A percentile compares a stretch with the other conserved stretches of the same genome.
phyloP scores from a whole-genome alignment of 2,329 filamentous ascomycete species.

The Clarireedia homoeocarpa region DNA sequence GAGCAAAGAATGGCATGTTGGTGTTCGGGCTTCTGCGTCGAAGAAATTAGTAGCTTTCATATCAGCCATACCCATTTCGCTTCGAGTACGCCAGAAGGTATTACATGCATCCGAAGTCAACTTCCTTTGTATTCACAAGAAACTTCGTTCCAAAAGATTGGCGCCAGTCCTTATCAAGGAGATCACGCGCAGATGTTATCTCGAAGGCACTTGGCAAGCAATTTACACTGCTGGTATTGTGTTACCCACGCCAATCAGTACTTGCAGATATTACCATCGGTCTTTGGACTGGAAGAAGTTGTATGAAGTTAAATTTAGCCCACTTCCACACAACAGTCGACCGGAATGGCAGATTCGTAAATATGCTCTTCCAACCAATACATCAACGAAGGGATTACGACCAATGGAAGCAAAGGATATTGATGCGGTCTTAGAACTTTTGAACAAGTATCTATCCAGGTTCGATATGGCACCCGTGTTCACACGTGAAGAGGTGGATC shows the following conservation, averaged over 20 bases:
- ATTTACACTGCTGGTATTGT: constrained; percentile 93
- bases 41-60: constrained; percentile 92
- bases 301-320: constrained; percentile 89
- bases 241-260: constrained; percentile 84
- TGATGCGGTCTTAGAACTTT: constrained; percentile 63
- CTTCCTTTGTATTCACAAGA: constrained; percentile 97
- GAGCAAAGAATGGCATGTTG: constrained; percentile 91
- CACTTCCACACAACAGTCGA: constrained; percentile 74
- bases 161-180: constrained; percentile 96
- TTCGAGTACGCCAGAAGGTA: constrained; percentile 69
- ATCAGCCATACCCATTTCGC: constrained; percentile 78
- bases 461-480: constrained; percentile 84
- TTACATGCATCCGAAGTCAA: constrained; percentile 88
- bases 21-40: constrained; percentile 76
- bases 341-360: constrained; percentile 78
- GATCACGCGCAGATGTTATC: constrained; percentile 85
- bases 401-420: constrained; percentile 75
- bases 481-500: constrained; percentile 68
- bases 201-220: constrained; percentile 82
- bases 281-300: constrained; percentile 94
- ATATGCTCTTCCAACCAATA: constrained; percentile 72
- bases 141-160: constrained; percentile 85
- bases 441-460: constrained; percentile 68
- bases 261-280: constrained; percentile 91
- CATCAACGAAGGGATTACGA: constrained; percentile 67